Base-by-base conservation (phyloP, 257 asterid species). In the Eucommia ulmoides region DNA sequence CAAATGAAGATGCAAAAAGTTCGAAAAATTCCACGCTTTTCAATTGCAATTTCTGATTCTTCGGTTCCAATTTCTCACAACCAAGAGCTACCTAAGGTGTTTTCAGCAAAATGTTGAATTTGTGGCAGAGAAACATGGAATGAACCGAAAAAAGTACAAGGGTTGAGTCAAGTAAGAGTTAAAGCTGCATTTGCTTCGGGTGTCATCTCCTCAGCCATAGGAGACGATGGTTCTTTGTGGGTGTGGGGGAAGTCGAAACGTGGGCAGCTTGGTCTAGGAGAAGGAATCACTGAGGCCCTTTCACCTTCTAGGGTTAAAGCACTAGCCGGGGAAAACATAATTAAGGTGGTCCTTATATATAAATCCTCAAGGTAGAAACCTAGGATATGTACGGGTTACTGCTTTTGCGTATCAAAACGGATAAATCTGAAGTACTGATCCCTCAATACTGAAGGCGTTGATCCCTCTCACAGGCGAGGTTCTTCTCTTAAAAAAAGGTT, bases 231-330 rank as follows among this genome's bases (percentile, higher is more conserved):
- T 15, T 75, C 84, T 41, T 57, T 91, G 38, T 91, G 98, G 96
- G 98, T 83, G 15, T 91, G 96, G 98, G 98, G 96, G 50, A 77
- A 68, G 68, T 91, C 98, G 24, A 86, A 91, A 64, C 96, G 88
- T 14, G 98, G 98, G 51, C 96, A 83, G 64, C 75, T 91, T 19
- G 98, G 96, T 20, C 68, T 91, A 1, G 96, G 93, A 49, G 50
- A 77, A 59, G 78, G 65, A 51, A 58, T 73, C 41, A 62, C 58
- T 1, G 91, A 83, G 42, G 73, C 93, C 66, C 67, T 68, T 49
- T 44, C 62, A 22, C 98, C 98, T 20, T 49, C 83, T 21, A 72
- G 71, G 62, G 92, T 86, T 38, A 81, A 78, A 71, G 65, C 84
- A 42, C 93, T 91, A 54, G 58, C 24, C 24, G 93, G 86, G 51